Evolutionary conservation across 1,284 basidiomycete genomes (phyloP), one percentile per base, ranked within the genome.

Genomic region (Sanghuangporus baumii): DNA sequence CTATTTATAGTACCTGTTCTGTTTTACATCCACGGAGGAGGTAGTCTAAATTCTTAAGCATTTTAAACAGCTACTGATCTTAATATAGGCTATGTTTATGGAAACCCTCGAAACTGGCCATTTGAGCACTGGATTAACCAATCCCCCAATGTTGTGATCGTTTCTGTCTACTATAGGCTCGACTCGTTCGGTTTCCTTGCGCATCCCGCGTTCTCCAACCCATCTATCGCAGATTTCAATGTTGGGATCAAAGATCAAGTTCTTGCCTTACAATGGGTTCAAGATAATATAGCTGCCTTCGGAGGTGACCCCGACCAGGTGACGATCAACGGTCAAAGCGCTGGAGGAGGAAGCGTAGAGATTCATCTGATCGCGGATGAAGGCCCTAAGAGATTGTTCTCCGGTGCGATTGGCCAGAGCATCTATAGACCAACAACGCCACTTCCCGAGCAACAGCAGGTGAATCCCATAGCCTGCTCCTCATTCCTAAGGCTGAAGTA

Each of bases 11-110:
- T 85, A 16, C 86, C 86, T 0, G 86, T 88, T 2, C 72, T 90
- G 34, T 80, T 85, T 3, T 89, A 86, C 68, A 84, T 87, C 40
- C 86, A 89, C 66, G 87, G 86, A 12, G 86, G 87, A 70, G 82
- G 81, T 80, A 57, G 59, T 68, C 62, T 4, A 37, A 59, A 55
- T 47, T 55, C 59, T 61, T 55, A 62, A n/a, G 20, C 7, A 46
- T 7, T 61, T 64, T 26, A 62, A 66, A 55, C 34, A 31, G 43
- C 31, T 23, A 11, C n/a, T 40, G 36, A 9, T 37, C 41, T 58
- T 58, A 38, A 18, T 55, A 8, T 55, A 82, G 80, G 81, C 50
- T 86, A 84, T 65, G 70, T 79, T 16, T 83, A 71, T 67, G 84
- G 85, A 6, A 85, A 86, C 67, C 83, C 83, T 1, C 75, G 75